Evolutionary conservation across 2,329 filamentous ascomycete genomes (phyloP).

Genomic region (Penicillium paneum): DNA sequence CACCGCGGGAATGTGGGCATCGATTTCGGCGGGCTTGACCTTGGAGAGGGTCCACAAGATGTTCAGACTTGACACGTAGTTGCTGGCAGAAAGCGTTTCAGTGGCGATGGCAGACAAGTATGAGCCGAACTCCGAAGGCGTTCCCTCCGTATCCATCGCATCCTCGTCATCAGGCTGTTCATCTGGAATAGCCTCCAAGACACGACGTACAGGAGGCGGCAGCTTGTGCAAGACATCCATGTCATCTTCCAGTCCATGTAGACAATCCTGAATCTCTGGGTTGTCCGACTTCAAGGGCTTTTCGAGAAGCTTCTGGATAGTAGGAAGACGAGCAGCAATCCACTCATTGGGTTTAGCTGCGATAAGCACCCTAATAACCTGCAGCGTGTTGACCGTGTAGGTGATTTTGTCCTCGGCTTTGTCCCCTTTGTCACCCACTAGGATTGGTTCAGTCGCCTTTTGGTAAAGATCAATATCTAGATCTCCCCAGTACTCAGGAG

Average conservation of each 20-base stretch:
- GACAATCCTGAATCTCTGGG: constrained; percentile 86
- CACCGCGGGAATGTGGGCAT: constrained; percentile 78
- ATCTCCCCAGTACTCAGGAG: constrained; percentile 86
- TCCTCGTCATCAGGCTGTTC: constrained; percentile 78
- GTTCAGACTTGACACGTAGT: constrained; percentile 86
- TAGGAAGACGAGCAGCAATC: constrained; percentile 73
- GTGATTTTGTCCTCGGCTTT: constrained; percentile 79
- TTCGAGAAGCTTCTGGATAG: constrained; percentile 82
- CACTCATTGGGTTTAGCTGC: constrained; percentile 87
- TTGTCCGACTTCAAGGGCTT: constrained; percentile 86
- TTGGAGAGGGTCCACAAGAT: constrained; percentile 88
- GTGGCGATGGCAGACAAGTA: constrained; percentile 83
- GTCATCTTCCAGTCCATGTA: constrained; percentile 70
- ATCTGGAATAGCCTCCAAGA: constrained; percentile 85
- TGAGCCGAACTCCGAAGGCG: constrained; percentile 80
- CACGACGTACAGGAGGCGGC: constrained; percentile 71
- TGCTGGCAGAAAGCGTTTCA: constrained; percentile 75
- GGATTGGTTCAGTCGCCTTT: constrained; percentile 81
- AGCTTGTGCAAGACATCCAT: constrained; percentile 68
- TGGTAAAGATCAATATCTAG: constrained; percentile 87
- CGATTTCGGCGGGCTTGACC: constrained; percentile 80
- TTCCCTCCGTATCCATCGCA: constrained; percentile 69
- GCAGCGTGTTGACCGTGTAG: constrained; percentile 87
- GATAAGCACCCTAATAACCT: constrained; percentile 85
- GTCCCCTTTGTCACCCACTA: constrained; percentile 79